These are phyloP conservation scores for Globisporangium emineosum DNA, from an alignment of 352 stramenopile species.

Conservation along the genomic window DNA sequence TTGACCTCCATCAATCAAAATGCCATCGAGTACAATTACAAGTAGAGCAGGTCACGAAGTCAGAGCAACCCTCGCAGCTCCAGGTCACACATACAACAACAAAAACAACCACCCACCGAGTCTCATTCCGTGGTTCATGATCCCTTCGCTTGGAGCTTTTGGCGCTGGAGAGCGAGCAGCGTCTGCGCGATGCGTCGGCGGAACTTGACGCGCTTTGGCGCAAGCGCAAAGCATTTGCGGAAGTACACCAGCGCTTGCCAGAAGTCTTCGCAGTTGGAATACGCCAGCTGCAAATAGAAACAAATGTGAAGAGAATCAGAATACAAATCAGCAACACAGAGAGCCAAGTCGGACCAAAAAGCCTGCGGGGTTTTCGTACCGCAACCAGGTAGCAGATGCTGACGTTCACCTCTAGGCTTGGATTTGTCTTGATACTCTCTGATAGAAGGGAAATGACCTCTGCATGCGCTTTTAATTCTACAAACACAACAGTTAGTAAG, in stretches of 20 bases:
- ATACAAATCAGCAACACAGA: not conserved
- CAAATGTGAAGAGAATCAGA: not conserved
- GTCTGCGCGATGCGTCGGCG: slow-evolving; percentile 44
- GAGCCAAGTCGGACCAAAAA: not conserved
- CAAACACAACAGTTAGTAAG: not conserved
- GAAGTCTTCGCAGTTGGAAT: slow-evolving; percentile 24
- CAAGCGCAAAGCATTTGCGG: slow-evolving; percentile 34
- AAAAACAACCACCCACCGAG: too few relatives aligned
- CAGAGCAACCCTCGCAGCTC: too few relatives aligned
- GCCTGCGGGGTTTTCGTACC: slow-evolving; percentile 23
- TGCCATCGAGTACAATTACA: too few relatives aligned
- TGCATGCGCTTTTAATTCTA: slow-evolving; percentile 36
- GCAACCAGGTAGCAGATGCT: slow-evolving; percentile 45
- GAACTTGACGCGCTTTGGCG: slow-evolving; percentile 44
- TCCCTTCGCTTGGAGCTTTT: slow-evolving; percentile 5
- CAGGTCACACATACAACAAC: too few relatives aligned
- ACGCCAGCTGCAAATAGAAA: slow-evolving; percentile 34
- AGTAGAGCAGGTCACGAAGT: too few relatives aligned
- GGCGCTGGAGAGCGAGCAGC: slow-evolving; percentile 35
- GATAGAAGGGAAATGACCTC: slow-evolving; percentile 27
- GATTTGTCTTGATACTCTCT: not conserved
- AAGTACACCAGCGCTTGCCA: slow-evolving; percentile 51
- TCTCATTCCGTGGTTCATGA: too few relatives aligned
- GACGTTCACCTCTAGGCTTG: slow-evolving; percentile 12
- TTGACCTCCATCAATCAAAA: too few relatives aligned